Evolutionary conservation across 169 alveolate species (phyloP).

Genomic region (Sarcocystis neurona): DNA sequence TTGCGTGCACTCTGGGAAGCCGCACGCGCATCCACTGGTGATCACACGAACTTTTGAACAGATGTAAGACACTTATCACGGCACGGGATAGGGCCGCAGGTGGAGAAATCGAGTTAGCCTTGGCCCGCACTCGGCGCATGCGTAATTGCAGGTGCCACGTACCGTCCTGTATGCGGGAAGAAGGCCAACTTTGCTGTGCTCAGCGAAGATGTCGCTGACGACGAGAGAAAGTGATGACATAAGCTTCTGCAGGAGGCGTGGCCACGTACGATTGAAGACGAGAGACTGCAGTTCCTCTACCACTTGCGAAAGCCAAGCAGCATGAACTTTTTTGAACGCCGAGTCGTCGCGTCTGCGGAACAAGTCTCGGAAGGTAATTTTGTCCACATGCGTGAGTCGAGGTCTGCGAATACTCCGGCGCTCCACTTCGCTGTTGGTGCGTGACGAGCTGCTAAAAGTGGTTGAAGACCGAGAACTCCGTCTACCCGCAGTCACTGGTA

Average conservation of each 20-base stretch:
- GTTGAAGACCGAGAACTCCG: neutral
- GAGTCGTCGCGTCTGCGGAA: constrained; percentile 34
- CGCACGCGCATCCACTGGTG: too few relatives aligned
- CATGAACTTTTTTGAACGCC: constrained; percentile 50
- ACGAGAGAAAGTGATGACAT: constrained; percentile 53
- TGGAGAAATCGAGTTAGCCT: too few relatives aligned
- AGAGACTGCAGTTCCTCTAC: constrained; percentile 61
- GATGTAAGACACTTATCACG: too few relatives aligned
- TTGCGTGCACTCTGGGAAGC: too few relatives aligned
- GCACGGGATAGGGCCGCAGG: too few relatives aligned
- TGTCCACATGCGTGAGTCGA: neutral
- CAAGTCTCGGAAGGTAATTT: neutral
- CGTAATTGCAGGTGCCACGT: too few relatives aligned
- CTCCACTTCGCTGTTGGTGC: neutral
- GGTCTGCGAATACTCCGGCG: neutral
- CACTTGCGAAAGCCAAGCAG: constrained; percentile 60
- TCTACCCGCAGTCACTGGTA: constrained; percentile 33
- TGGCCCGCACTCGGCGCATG: too few relatives aligned
- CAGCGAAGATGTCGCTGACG: constrained; percentile 49
- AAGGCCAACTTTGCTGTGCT: constrained; percentile 50
- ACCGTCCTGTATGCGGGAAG: constrained; percentile 56
- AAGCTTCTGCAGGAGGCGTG: constrained; percentile 53
- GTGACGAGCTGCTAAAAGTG: neutral
- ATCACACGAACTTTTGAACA: too few relatives aligned
- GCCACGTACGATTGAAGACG: constrained; percentile 61